Conservation (phyloP, 202 grass and related monocot species). For the Schoenoplectus triqueter region DNA sequence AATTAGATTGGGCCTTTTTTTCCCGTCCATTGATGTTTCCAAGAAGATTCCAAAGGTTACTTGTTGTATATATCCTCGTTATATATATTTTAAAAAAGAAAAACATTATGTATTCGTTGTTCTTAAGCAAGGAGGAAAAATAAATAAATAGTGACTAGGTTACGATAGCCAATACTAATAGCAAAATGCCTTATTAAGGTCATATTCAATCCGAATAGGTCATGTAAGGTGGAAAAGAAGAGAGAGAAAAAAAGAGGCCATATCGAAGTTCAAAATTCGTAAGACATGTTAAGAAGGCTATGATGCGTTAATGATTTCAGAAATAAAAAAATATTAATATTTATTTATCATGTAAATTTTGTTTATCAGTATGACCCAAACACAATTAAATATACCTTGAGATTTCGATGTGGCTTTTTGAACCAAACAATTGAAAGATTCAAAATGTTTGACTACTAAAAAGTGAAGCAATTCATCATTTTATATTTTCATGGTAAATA, state of each 20-base stretch:
- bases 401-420: neutral
- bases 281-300: no score
- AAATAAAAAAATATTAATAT: no score
- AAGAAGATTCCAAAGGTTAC: neutral
- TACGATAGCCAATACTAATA: no score
- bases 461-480: neutral
- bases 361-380: no score
- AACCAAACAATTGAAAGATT: neutral
- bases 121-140: neutral
- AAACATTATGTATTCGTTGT: neutral
- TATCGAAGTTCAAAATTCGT: neutral
- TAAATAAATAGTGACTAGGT: no score
- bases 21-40: neutral
- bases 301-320: no score
- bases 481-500: neutral
- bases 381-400: neutral
- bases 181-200: no score
- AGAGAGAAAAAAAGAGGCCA: neutral
- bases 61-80: neutral
- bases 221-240: neutral
- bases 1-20: neutral
- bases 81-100: neutral
- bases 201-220: no score
- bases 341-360: no score
- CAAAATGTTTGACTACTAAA: neutral